Evolutionary conservation across 2,329 filamentous ascomycete genomes (phyloP), one percentile per base, ranked within the genome.

Genomic region (Neocatenulostroma microsporum): DNA sequence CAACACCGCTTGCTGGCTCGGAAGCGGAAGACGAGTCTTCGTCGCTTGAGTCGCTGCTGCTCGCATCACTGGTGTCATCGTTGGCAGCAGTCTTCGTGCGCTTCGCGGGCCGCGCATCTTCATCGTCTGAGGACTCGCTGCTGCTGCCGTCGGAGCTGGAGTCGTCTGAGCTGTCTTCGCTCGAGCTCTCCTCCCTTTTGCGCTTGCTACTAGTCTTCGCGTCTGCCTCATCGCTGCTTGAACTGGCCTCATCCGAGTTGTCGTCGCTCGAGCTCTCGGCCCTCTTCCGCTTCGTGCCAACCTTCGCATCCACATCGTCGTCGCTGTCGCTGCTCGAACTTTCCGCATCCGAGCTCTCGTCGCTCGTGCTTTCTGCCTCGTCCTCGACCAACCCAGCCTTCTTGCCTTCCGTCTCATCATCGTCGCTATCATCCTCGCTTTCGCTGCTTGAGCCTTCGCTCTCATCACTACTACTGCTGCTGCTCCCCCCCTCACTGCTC

Each of bases 61-160:
- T 48, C 36, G 32, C 36, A 34, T 39, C 37, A 25, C 27, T 45
- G 24, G 26, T 33, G 19, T 37, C 45, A 47, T 47, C 8, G 5
- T 27, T 19, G 21, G 28, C 29, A 15, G 9, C 34, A 6, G 44
- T 39, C 33, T 58, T 54, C 39, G 42, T 36, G 38, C 55, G 51
- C 49, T 57, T 60, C 27, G 49, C 43, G 14, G 52, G 51, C 18
- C 46, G 43, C 19, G 41, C 44, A 20, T 58, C 56, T 49, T 21
- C 56, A 40, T 54, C 58, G 19, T 44, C 42, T 13, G 37, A 40
- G 30, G 42, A 41, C 30, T 53, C 49, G 40, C 44, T 47, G 28
- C 44, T 46, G 21, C n/a, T n/a, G n/a, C n/a, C n/a, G n/a, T n/a
- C n/a, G n/a, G n/a, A n/a, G n/a, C n/a, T n/a, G n/a, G n/a, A n/a